These are phyloP conservation scores for Diospyros kaki DNA, from an alignment of 148 eudicot genomes.

Conservation along the genomic window DNA sequence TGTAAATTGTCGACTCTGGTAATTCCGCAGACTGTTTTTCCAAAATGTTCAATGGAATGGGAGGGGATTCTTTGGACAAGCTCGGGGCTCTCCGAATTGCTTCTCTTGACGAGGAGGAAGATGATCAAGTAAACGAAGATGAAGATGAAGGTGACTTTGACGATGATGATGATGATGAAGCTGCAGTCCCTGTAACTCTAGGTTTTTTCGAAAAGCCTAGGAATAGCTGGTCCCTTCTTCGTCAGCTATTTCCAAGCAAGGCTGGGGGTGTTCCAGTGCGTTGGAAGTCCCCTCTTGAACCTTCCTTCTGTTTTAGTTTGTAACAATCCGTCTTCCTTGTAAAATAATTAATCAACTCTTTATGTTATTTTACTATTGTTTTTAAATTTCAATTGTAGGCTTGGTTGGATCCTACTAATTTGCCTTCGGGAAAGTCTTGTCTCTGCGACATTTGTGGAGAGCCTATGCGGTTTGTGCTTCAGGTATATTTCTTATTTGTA, in stretches of 20 bases:
- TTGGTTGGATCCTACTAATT: slow-evolving; percentile 81
- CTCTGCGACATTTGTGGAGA: slow-evolving; percentile 72
- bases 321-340: background rate
- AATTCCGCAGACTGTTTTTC: background rate
- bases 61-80: slow-evolving; percentile 37
- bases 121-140: slow-evolving; percentile 13
- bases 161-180: slow-evolving; percentile 44
- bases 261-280: slow-evolving; percentile 90
- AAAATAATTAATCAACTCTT: background rate
- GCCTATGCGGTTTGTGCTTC: slow-evolving; percentile 84
- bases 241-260: slow-evolving; percentile 78
- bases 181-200: slow-evolving; percentile 33
- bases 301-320: background rate
- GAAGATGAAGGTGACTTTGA: slow-evolving; percentile 7
- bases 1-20: background rate
- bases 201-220: slow-evolving; percentile 71
- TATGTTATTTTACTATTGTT: background rate
- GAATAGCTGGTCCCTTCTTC: slow-evolving; percentile 42
- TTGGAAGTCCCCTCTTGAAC: slow-evolving; percentile 3
- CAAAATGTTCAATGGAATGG: slow-evolving; percentile 7
- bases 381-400: slow-evolving; percentile 41
- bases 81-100: slow-evolving; percentile 39
- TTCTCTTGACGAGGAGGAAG: slow-evolving; percentile 50
- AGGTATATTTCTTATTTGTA: slow-evolving; percentile 36
- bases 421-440: slow-evolving; percentile 60